These are phyloP conservation scores for Tuber brumale DNA, from an alignment of 495 filamentous ascomycete species.

Conservation along the genomic window DNA sequence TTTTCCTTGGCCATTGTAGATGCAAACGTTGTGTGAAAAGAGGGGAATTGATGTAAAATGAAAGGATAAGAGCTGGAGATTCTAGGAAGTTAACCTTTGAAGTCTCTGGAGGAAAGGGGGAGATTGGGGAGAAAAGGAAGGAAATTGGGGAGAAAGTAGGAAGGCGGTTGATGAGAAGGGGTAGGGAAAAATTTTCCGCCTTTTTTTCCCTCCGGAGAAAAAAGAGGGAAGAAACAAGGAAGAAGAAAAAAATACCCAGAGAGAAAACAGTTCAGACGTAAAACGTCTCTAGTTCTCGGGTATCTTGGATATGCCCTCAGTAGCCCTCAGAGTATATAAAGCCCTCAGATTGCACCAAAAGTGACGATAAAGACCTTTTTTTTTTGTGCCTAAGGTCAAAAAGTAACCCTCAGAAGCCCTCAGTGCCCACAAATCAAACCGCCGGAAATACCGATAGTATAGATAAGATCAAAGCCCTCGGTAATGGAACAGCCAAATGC, in stretches of 20 bases:
- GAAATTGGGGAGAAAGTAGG: background rate
- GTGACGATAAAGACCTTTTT: background rate
- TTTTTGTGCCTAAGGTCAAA: slow-evolving; percentile 20
- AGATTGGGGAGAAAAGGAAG: slow-evolving; percentile 29
- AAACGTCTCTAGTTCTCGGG: slow-evolving; percentile 15
- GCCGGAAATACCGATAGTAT: slow-evolving; percentile 15
- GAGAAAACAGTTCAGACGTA: slow-evolving; percentile 13
- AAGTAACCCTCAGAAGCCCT: slow-evolving; percentile 36
- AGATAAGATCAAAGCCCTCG: slow-evolving; percentile 36
- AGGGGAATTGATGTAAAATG: slow-evolving; percentile 8
- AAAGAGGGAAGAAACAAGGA: background rate
- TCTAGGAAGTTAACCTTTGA: slow-evolving; percentile 30
- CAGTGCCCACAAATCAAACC: slow-evolving; percentile 37
- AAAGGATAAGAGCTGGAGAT: slow-evolving; percentile 23
- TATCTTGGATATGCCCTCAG: slow-evolving; percentile 12
- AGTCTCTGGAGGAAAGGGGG: slow-evolving; percentile 19
- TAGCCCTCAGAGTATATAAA: slow-evolving; percentile 21
- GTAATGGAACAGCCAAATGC: slow-evolving; percentile 36
- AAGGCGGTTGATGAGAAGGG: background rate
- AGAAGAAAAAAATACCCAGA: slow-evolving; percentile 22
- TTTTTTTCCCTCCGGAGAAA: background rate
- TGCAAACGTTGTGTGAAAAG: slow-evolving; percentile 10
- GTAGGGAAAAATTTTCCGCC: background rate
- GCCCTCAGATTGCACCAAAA: slow-evolving; percentile 28
- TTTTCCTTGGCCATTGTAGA: slow-evolving; percentile 51